Conservation (phyloP, 2,329 filamentous ascomycete genomes). For the Fusarium goolgardi region DNA sequence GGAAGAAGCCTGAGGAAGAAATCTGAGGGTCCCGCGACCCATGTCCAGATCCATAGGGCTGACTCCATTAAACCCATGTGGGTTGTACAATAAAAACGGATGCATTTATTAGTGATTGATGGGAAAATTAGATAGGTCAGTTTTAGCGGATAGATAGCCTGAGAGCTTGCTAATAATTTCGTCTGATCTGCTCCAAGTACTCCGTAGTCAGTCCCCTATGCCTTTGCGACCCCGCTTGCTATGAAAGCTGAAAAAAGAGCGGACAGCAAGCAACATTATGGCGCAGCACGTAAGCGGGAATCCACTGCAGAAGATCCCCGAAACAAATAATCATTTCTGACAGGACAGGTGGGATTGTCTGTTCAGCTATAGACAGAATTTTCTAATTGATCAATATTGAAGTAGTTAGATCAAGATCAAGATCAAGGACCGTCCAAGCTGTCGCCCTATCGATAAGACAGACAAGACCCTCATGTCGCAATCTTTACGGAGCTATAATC, state of each 20-base stretch:
- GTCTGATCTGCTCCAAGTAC: background rate
- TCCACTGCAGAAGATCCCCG: background rate
- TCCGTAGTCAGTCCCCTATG: too few relatives aligned
- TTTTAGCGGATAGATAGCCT: background rate
- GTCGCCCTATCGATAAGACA: constrained; percentile 28
- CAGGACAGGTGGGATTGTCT: background rate
- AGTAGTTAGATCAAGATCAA: background rate
- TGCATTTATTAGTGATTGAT: background rate
- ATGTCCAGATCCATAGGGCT: constrained; percentile 5
- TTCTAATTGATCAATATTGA: background rate
- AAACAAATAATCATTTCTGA: background rate
- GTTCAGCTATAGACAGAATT: background rate
- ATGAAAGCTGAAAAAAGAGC: background rate
- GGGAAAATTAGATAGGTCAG: background rate
- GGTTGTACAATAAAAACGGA: background rate
- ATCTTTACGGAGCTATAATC: constrained; percentile 16
- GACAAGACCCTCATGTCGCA: background rate
- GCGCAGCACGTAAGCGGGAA: constrained; percentile 2
- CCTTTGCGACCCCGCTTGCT: background rate
- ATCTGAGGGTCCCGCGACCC: background rate
- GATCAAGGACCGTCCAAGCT: background rate
- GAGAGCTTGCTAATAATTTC: background rate
- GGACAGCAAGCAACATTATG: background rate
- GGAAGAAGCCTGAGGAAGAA: constrained; percentile 5
- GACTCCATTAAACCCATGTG: background rate